These are phyloP conservation scores for Wilcoxina mikolae DNA, from an alignment of 495 filamentous ascomycete species.

Conservation along the genomic window DNA sequence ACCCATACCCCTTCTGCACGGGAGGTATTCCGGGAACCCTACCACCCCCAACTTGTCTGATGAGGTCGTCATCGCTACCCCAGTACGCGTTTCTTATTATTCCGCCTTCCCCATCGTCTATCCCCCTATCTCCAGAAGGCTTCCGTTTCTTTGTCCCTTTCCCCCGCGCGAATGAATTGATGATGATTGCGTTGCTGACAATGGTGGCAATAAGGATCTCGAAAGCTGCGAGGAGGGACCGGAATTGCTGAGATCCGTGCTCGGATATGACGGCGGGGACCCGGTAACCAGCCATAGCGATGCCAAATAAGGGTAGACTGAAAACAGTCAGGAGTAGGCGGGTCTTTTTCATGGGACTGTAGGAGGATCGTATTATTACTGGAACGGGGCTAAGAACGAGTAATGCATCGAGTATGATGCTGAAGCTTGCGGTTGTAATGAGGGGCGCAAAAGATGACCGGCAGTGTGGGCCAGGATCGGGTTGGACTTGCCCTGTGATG, in stretches of 20 bases:
- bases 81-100: constrained; percentile 43
- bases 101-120: constrained; percentile 37
- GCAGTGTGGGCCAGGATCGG: constrained; percentile 63
- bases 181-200: constrained; percentile 60
- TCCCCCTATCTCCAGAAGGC: constrained; percentile 37
- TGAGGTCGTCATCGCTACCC: constrained; percentile 73
- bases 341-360: background rate
- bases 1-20: constrained; percentile 31
- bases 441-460: constrained; percentile 72
- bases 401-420: constrained; percentile 75
- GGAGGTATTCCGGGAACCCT: background rate
- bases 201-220: constrained; percentile 65
- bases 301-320: constrained; percentile 60
- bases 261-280: constrained; percentile 52
- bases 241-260: constrained; percentile 52
- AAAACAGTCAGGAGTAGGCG: constrained; percentile 52
- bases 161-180: constrained; percentile 71
- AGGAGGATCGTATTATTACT: constrained; percentile 31
- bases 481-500: constrained; percentile 57
- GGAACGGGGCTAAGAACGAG: constrained; percentile 80
- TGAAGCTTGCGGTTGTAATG: constrained; percentile 70
- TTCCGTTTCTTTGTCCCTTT: constrained; percentile 63
- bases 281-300: constrained; percentile 60
- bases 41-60: constrained; percentile 46
- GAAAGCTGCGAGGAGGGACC: constrained; percentile 61